A percentile compares a stretch with the other conserved stretches of the same genome.
Conservation (phyloP, 495 filamentous ascomycete species). For the Xylaria acuta region DNA sequence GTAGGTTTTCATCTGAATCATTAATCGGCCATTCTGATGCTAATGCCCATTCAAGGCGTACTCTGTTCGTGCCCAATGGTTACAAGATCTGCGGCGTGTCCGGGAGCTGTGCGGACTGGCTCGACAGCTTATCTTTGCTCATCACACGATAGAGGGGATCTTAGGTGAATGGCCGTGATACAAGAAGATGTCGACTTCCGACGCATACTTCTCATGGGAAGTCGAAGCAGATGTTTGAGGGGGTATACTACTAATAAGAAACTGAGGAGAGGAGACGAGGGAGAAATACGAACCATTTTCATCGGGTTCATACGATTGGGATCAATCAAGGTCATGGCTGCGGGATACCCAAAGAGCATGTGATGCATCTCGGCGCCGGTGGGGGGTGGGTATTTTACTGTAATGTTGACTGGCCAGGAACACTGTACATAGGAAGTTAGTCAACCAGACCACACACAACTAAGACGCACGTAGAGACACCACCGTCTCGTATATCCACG, state of each 20-base stretch:
- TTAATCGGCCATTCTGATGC: constrained; percentile 17
- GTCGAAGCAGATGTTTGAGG: constrained; percentile 7
- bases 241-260: constrained; percentile 6
- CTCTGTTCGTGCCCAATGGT: constrained; percentile 86
- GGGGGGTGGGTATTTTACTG: background rate
- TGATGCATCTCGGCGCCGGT: constrained; percentile 24
- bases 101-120: constrained; percentile 80
- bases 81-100: constrained; percentile 88
- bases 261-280: background rate
- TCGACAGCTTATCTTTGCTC: constrained; percentile 89
- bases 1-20: constrained; percentile 55
- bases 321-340: constrained; percentile 13
- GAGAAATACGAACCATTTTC: constrained; percentile 12
- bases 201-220: background rate
- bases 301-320: constrained; percentile 16
- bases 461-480: background rate
- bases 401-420: constrained; percentile 8
- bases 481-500: background rate
- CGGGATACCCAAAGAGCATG: constrained; percentile 24
- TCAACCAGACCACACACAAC: background rate
- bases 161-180: background rate
- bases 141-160: constrained; percentile 67
- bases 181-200: background rate
- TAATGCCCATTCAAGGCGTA: constrained; percentile 65
- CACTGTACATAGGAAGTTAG: constrained; percentile 25